Conservation (phyloP, 345 rosid genomes). For the Combretum micranthum region DNA sequence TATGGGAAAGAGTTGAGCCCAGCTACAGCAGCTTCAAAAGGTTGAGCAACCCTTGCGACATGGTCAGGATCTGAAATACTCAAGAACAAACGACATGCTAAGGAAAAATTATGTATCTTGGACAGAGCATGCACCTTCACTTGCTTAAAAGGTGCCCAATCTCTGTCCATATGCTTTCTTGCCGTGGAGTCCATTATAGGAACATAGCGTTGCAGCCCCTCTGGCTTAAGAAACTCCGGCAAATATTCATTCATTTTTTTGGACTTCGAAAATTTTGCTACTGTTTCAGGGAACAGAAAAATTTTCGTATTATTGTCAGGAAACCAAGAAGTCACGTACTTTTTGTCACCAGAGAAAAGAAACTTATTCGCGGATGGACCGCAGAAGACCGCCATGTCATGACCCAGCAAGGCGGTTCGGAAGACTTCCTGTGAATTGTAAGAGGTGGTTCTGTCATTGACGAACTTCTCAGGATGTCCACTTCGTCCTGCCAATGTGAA, state of each 20-base stretch:
- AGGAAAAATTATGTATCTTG: conserved; percentile 7
- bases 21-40: neutral
- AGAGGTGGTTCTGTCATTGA: too few species aligned
- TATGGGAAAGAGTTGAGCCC: conserved; percentile 8
- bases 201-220: conserved; percentile 6
- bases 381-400: too few species aligned
- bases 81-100: conserved; percentile 11
- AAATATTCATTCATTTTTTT: neutral
- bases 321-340: too few species aligned
- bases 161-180: conserved; percentile 1
- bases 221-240: conserved; percentile 2
- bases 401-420: too few species aligned
- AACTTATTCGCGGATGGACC: too few species aligned
- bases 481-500: too few species aligned
- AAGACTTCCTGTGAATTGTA: too few species aligned
- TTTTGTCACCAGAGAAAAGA: too few species aligned
- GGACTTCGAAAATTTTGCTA: neutral
- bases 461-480: too few species aligned
- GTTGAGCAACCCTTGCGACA: neutral
- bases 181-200: conserved; percentile 14
- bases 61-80: conserved; percentile 1
- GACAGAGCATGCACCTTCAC: conserved; percentile 4
- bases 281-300: too few species aligned
- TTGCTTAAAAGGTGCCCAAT: conserved; percentile 2
- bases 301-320: too few species aligned